phyloP scores from a whole-genome alignment of 208 protist species.

The Porcisia deanei region DNA sequence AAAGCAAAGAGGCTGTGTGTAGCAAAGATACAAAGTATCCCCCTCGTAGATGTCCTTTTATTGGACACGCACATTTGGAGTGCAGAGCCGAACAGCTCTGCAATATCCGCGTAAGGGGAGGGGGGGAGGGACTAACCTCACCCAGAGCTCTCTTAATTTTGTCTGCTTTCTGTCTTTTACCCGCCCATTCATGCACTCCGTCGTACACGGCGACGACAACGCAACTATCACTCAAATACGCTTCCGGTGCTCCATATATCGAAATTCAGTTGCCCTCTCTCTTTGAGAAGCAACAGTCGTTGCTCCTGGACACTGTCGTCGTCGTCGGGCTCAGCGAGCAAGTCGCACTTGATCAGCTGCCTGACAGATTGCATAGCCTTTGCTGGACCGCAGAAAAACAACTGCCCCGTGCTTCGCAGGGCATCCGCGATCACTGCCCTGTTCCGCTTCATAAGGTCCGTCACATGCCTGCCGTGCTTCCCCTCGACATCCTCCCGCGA shows the following conservation, averaged over 20 bases:
- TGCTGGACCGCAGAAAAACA: conserved; percentile 81
- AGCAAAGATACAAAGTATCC: background rate
- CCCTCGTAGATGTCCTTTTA: background rate
- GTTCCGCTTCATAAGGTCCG: conserved; percentile 54
- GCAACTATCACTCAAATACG: conserved; percentile 38
- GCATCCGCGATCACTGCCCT: conserved; percentile 25
- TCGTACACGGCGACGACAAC: background rate
- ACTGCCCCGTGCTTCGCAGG: conserved; percentile 33
- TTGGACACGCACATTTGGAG: background rate
- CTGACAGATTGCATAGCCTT: conserved; percentile 55
- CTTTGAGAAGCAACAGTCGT: conserved; percentile 56
- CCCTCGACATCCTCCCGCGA: conserved; percentile 38
- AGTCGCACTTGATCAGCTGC: conserved; percentile 35
- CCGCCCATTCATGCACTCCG: background rate
- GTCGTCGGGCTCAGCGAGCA: conserved; percentile 65
- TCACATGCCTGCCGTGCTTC: conserved; percentile 44
- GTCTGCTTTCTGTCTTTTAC: background rate
- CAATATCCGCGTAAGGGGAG: background rate
- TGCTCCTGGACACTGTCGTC: conserved; percentile 77
- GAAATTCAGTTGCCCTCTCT: conserved; percentile 62
- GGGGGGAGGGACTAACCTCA: background rate
- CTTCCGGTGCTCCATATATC: conserved; percentile 74
- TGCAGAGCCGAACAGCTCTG: background rate
- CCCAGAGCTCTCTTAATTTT: background rate
- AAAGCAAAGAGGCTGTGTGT: background rate